Evolutionary conservation across 192 early-diverging fungal genomes (phyloP), one percentile per base, ranked within the genome.

Genomic region (Jimgerdemannia flammicorona): DNA sequence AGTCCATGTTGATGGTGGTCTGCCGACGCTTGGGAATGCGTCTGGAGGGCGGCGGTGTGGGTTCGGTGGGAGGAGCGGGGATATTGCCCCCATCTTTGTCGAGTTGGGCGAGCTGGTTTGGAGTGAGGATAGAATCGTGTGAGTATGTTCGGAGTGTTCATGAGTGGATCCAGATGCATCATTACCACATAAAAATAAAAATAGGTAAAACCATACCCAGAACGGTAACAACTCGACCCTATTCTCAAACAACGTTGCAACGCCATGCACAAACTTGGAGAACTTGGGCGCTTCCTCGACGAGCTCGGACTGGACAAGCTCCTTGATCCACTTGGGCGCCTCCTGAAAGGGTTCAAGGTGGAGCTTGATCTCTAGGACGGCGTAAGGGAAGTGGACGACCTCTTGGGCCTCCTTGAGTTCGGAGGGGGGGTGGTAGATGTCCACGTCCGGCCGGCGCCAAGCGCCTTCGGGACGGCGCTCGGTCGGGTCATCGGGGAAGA

Each of bases 371-470:
- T 96, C 98, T 14, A 99, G 85, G 6, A 99, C 86, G 63, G 98
- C 97, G 76, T 97, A 98, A 44, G 97, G 97, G 87, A 99, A 99
- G 66, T 89, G 87, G 44, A 87, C 85, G 67, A 94, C 90, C 40
- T 68, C 67, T 41, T 68, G 29, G 63, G 96, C 94, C 14, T 87
- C 84, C n/a, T 89, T 79, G 66, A 94, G 78, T 70, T 97, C 84
- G 59, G 90, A 81, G 81, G 97, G 97, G 0, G 94, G 92, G 71
- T 90, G 90, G 67, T 93, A 88, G 42, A 91, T 85, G 20, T 87
- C 90, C 71, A 93, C 90, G 78, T 99, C 96, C 44, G 86, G 89
- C 49, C 97, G 91, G 67, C 96, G 91, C 98, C 98, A 99, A 85
- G 95, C 93, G 74, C 86, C 79, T 4, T 90, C 92, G n/a, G 89